phyloP scores from a whole-genome alignment of 1,284 basidiomycete species.

The Malassezia cuniculi region DNA sequence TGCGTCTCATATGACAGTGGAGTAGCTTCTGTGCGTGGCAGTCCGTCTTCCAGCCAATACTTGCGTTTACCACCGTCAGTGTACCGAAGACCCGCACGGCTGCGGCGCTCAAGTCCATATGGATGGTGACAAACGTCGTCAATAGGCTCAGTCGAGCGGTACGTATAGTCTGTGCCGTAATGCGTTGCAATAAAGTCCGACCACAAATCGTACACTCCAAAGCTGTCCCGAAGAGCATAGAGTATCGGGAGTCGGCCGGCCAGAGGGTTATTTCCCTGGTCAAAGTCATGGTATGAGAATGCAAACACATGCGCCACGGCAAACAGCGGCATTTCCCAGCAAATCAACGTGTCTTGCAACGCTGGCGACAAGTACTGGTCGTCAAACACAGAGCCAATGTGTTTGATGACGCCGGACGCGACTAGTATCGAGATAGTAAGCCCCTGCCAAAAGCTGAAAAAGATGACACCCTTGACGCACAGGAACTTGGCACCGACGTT shows the following conservation, averaged over 20 bases:
- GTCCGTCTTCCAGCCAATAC: slow-evolving; percentile 45
- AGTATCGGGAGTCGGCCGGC: slow-evolving; percentile 33
- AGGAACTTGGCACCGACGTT: slow-evolving; percentile 55
- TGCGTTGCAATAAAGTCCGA: slow-evolving; percentile 74
- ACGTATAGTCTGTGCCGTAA: slow-evolving; percentile 77
- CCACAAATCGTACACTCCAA: slow-evolving; percentile 68
- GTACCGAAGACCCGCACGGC: slow-evolving; percentile 62
- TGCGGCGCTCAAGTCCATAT: slow-evolving; percentile 22
- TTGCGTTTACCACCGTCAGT: slow-evolving; percentile 63
- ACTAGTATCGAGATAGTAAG: slow-evolving; percentile 77
- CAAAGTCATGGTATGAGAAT: slow-evolving; percentile 49
- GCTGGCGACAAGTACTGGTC: slow-evolving; percentile 50
- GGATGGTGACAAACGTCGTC: slow-evolving; percentile 69
- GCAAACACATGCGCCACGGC: slow-evolving; percentile 83
- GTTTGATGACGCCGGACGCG: slow-evolving; percentile 61
- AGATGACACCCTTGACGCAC: slow-evolving; percentile 83
- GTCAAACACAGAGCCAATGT: slow-evolving; percentile 63
- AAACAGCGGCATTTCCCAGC: slow-evolving; percentile 95
- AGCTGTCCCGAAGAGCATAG: slow-evolving; percentile 63
- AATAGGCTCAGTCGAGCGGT: slow-evolving; percentile 86
- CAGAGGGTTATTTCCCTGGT: slow-evolving; percentile 24
- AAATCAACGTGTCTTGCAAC: slow-evolving; percentile 52
- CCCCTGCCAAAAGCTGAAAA: slow-evolving; percentile 93
- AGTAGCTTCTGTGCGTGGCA: slow-evolving; percentile 18
- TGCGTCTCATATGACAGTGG: slow-evolving; percentile 34